Evolutionary conservation across 2,329 filamentous ascomycete genomes (phyloP), one percentile per base, ranked within the genome.

Genomic region (Aspergillus pseudotamarii): DNA sequence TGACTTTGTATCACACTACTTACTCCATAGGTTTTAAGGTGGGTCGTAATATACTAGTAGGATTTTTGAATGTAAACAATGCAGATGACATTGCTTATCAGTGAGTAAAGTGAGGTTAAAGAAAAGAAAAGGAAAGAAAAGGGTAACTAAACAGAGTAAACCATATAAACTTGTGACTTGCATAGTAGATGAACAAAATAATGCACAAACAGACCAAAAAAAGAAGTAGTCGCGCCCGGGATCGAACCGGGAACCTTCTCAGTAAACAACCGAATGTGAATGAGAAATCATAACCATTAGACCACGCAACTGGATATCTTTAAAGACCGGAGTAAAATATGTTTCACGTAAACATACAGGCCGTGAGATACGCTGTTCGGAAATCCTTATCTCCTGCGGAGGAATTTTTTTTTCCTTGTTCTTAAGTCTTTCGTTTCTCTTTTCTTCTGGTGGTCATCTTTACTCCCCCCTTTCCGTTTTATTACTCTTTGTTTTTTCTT

Each of bases 271-370:
- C 12, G 16, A 26, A 61, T 69, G 66, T 69, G 68, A 69, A 67
- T 62, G 63, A 69, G 64, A 68, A 60, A 65, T 67, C 67, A 67
- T 68, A 68, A 68, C 66, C 68, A 69, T 68, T 69, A 68, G 68
- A 65, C 62, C 66, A 67, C 65, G 66, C 63, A 59, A 68, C 66
- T 66, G n/a, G 1, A 6, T 38, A 46, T 43, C 43, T 64, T 19
- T 2, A 1, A 8, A 41, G 2, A 41, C 4, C 1, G 2, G 0
- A 10, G 3, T 6, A 10, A n/a, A n/a, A 41, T 41, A n/a, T 41
- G 38, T 41, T 3, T 4, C 1, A 41, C 38, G 4, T 41, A 19
- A 3, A n/a, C 1, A 9, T 8, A 8, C 1, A 0, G 4, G 6
- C 16, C 5, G 19, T 3, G 32, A 16, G 28, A 12, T 41, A 50